Base-by-base conservation (phyloP, 768 basidiomycete species). In the Phlebiopsis flavidoalba region DNA sequence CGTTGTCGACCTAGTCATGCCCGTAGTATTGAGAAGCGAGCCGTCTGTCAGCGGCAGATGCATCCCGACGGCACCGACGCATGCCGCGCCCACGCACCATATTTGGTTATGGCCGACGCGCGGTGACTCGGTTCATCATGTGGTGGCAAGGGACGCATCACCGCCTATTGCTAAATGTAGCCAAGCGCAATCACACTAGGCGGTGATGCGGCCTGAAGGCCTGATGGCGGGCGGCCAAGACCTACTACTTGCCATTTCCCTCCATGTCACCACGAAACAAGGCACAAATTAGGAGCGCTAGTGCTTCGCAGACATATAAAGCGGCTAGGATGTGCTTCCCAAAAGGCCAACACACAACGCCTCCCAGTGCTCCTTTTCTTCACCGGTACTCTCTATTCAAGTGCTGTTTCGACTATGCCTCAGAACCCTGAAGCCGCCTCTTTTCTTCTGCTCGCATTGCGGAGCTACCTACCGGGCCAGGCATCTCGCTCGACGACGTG, bases 401-500 rank as follows among this genome's bases (percentile, higher is more conserved):
- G 26, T 31, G 26, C 26, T 31, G 26, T 31, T 84, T 43, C 12
- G 19, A 53, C 62, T 51, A 71, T 71, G 68, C 59, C 64, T 14
- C 72, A 73, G 60, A 69, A 67, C 45, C 31, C 60, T n/a, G 72
- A 72, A 52, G 71, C 69, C 11, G 40, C 58, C 22, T 66, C 70
- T 15, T 73, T 73, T 48, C 54, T 73, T n/a, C n/a, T 21, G 59
- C 64, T 14, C 69, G 71, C 22, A 58, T 73, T 31, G 56, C 65
- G 17, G 50, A 53, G 19, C 56, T 72, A 7, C 70, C 72, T 1
- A 54, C 58, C 4, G 71, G 68, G 1, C 64, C 66, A 15, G 65
- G 63, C 11, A 50, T 51, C n/a, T 53, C 50, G 17, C 57, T 61
- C 35, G 71, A 78, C 43, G 72, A 75, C 53, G 78, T 83, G 11